Base-by-base conservation (phyloP, 2,329 filamentous ascomycete species). In the Scytalidium sp. region DNA sequence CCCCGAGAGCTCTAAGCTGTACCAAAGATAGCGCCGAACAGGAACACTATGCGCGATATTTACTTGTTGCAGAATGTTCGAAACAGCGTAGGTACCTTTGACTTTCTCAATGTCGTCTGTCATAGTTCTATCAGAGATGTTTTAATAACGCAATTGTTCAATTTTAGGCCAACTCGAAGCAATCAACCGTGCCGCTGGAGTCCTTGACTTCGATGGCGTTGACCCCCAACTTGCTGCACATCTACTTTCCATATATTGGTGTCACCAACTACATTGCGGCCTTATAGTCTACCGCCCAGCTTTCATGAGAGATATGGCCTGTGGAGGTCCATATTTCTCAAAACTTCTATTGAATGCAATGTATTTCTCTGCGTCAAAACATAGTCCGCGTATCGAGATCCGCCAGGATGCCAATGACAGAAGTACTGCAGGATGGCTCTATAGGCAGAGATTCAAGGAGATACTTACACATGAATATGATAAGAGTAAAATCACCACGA, bases 201-300 rank as follows among this genome's bases (percentile, higher is more conserved):
- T 72, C 46, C 67, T 80, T 3, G 76, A 81, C 55, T 79, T 83
- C 58, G 78, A 81, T 55, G 78, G 76, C 1, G 70, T 81, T 2
- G 72, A 77, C 25, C 71, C 76, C 0, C 73, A 79, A 13, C 57
- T 80, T 8, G 78, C 70, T 3, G 73, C 78, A 65, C 74, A 80
- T 45, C 60, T 81, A 3, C 63, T 81, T 0, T 68, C 69, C 2
- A 58, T 81, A 0, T 73, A 79, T 47, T 80, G 75, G 75, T 79
- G 76, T 56, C 71, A 76, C 3, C 76, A 80, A 51, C 75, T 79
- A 50, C 70, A 75, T 46, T 70, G 74, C 4, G 68, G 70, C 47
- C 54, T 74, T 1, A 65, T 79, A 41, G 75, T 73, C 1, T 80
- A 81, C 58, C 72, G 79, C 0, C 73, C 78, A 0, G 73, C 70